Evolutionary conservation across 352 stramenopile genomes (phyloP), one percentile per base, ranked within the genome.

Genomic region (Globisporangium splendens): DNA sequence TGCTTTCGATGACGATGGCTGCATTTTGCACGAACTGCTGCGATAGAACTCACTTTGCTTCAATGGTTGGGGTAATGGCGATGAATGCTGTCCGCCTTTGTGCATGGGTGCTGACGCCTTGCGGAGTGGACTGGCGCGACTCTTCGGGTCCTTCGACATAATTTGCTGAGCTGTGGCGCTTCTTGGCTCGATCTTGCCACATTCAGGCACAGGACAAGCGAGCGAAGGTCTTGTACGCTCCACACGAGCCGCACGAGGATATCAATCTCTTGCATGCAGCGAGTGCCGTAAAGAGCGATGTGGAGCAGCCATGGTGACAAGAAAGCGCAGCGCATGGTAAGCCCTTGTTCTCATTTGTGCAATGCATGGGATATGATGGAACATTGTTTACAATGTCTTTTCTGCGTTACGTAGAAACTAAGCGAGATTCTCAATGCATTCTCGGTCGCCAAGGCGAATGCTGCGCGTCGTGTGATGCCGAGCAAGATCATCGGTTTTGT

Each of bases 401-500:
- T n/a, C 11, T 52, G n/a, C 6, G 24, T 28, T 4, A 10, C 8
- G 13, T 44, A 83, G 79, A 89, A 86, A 57, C 80, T 80, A 11
- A 93, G 83, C 56, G 78, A 93, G 72, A 61, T 88, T 48, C 75
- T 73, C 21, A 67, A 75, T 24, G 77, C 77, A 35, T 91, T 91
- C 62, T 70, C 75, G 52, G 52, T 64, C 12, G 75, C 80, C 47
- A 89, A 89, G 60, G 66, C 71, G 18, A 64, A 66, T 42, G 77
- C 78, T 0, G 64, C 67, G 20, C 76, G 73, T 24, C 52, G 75
- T 18, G 61, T 66, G 8, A 68, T 59, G 24, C 24, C 33, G n/a
- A 71, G 56, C 46, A 66, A 59, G 33, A 81, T 91, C 54, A 47
- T 93, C 42, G 79, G 79, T 22, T 86, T 91, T 46, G 69, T 90